phyloP scores from a whole-genome alignment of 345 rosid species.

The Populus davidiana region DNA sequence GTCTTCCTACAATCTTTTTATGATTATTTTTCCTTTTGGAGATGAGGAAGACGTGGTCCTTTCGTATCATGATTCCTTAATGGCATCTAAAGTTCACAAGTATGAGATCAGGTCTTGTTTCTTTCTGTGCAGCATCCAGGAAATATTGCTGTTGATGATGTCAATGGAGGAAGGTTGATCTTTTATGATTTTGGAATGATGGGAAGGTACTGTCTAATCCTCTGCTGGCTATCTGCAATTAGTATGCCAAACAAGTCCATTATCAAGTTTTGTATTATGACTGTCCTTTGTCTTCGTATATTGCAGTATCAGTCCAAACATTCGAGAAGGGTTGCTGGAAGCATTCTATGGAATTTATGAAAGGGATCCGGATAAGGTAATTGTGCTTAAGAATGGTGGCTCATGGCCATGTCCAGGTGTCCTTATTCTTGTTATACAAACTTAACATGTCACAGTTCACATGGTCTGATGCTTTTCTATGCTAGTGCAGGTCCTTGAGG shows the following conservation, averaged over 20 bases:
- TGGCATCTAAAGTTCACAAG: neutral
- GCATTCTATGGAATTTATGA: constrained; percentile 88
- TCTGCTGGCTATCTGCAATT: constrained; percentile 1
- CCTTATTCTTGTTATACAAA: neutral
- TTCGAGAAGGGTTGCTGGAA: constrained; percentile 90
- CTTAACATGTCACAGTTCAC: constrained; percentile 6
- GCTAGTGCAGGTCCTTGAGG: constrained; percentile 65
- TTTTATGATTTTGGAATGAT: constrained; percentile 99
- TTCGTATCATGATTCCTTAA: constrained; percentile 6
- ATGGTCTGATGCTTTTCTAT: neutral
- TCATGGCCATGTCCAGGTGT: constrained; percentile 8
- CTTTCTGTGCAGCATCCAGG: constrained; percentile 79
- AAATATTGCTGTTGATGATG: constrained; percentile 97
- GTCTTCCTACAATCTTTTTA: neutral
- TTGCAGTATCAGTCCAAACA: constrained; percentile 87
- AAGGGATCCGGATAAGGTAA: constrained; percentile 92
- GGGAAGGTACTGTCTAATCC: constrained; percentile 72
- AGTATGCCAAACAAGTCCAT: neutral
- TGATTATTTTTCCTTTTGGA: neutral
- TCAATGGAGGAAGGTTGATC: constrained; percentile 93
- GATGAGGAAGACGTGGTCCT: constrained; percentile 2
- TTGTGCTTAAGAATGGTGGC: constrained; percentile 14
- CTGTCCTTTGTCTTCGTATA: constrained; percentile 12
- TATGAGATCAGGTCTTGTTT: constrained; percentile 8
- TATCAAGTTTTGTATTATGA: constrained; percentile 11